A percentile compares a stretch with the other conserved stretches of the same genome.
These are phyloP conservation scores for Metarhizium brunneum DNA, from an alignment of 2,329 filamentous ascomycete genomes.

Conservation along the genomic window DNA sequence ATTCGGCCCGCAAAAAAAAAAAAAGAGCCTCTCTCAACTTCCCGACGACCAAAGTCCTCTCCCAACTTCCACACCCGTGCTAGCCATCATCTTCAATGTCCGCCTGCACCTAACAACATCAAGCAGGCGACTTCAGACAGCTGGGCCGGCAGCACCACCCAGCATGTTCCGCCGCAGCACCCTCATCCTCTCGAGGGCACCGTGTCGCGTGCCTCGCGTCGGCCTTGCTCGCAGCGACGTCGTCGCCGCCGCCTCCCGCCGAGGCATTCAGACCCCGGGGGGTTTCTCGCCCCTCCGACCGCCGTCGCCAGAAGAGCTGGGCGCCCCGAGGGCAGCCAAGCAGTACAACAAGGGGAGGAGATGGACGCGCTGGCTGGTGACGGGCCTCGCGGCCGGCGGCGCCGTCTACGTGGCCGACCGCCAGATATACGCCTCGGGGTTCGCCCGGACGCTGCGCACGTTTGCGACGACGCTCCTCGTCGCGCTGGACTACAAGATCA, in stretches of 20 bases:
- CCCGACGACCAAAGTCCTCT: background rate
- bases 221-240: slow-evolving; percentile 5
- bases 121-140: background rate
- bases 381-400: slow-evolving; percentile 50
- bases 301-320: slow-evolving; percentile 70
- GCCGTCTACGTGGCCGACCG: slow-evolving; percentile 60
- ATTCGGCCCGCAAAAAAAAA: background rate
- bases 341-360: slow-evolving; percentile 60
- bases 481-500: slow-evolving; percentile 91
- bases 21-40: background rate
- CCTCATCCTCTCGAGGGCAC: slow-evolving; percentile 13
- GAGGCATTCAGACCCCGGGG: slow-evolving; percentile 22
- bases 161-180: slow-evolving; percentile 21
- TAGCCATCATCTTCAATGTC: background rate
- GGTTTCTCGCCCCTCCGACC: slow-evolving; percentile 61
- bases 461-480: slow-evolving; percentile 73
- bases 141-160: slow-evolving; percentile 1
- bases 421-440: slow-evolving; percentile 67
- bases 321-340: slow-evolving; percentile 60
- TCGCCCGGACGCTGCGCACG: slow-evolving; percentile 71
- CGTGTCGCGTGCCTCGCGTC: slow-evolving; percentile 9
- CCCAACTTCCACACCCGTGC: background rate
- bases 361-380: slow-evolving; percentile 67
- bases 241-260: slow-evolving; percentile 5
- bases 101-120: background rate